Base-by-base conservation (phyloP, 31 red algal species). In the Bonnemaisonia californica region DNA sequence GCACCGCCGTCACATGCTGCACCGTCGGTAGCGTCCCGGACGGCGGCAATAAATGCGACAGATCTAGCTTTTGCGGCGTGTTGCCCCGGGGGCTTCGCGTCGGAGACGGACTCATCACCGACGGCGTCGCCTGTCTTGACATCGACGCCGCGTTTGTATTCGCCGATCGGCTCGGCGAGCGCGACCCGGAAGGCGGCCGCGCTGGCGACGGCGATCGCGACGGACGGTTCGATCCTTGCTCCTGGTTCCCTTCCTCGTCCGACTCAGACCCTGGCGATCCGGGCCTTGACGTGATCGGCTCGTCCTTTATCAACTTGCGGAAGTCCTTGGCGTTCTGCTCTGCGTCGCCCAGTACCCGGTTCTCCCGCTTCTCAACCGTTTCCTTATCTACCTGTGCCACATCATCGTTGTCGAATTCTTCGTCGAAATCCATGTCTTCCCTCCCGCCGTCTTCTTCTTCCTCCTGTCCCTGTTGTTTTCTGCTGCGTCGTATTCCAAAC, bases 351-450 rank as follows among this genome's bases (percentile, higher is more conserved):
- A 71, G 67, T 2, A 83, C 37, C 32, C 36, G 48, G 16, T 56
- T 71, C 34, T 71, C 80, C 11, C 40, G 45, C 68, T 83, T 83
- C 66, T 31, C 22, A 28, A 62, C 35, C 13, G 37, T 61, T 58
- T 86, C 82, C 70, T 62, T 30, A 22, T 76, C 82, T 1, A 76
- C 71, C 69, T 75, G 81, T 12, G 70, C 82, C 29, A 86, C 82
- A 38, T 86, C 82, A 69, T 86, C 70, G 60, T 86, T 64, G 37
- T 76, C 82, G 51, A 86, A 86, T 38, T 76, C 82, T 54, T 86
- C 27, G 29, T 86, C 72, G 58, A 65, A 86, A 71, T 86, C 82
- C 34, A 86, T 28, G 34, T 29, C 82, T 37, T 86, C 82, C 4
- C 27, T 23, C 12, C 27, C 31, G 11, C 45, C 82, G 12, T 56